Conservation (phyloP, 2,329 filamentous ascomycete genomes). For the Xylaria polymorpha region DNA sequence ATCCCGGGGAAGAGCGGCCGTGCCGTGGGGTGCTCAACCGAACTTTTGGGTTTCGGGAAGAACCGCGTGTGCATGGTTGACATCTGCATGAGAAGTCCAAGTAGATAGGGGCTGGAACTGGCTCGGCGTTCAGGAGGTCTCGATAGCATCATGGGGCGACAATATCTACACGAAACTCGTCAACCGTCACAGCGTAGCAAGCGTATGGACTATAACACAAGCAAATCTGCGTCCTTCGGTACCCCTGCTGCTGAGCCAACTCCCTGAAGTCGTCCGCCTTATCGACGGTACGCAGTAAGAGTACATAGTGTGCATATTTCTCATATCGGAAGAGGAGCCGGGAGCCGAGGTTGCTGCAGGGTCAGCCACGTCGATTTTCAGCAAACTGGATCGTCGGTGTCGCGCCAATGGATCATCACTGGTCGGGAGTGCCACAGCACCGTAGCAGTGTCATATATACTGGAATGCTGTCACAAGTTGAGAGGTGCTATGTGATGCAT, state of each 20-base stretch:
- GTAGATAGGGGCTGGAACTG: background rate
- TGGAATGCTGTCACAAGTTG: background rate
- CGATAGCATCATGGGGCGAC: background rate
- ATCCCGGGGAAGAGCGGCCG: background rate
- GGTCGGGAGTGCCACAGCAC: background rate
- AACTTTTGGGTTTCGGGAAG: conserved; percentile 8
- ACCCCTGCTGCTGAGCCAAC: background rate
- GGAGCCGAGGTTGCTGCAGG: conserved; percentile 6
- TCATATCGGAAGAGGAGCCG: conserved; percentile 15
- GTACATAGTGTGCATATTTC: background rate
- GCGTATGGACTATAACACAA: background rate
- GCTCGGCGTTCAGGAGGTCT: background rate
- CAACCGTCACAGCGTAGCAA: background rate
- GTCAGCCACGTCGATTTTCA: conserved; percentile 1
- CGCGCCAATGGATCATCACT: background rate
- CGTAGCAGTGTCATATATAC: background rate
- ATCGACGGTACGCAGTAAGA: no score
- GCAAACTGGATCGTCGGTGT: background rate
- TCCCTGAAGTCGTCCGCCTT: background rate
- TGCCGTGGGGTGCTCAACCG: conserved; percentile 7
- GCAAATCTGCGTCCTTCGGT: background rate
- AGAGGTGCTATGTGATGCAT: background rate
- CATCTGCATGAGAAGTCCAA: background rate
- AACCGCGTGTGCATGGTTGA: conserved; percentile 11
- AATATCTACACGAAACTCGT: conserved; percentile 4